phyloP scores from a whole-genome alignment of 495 filamentous ascomycete genomes.

The Annulohypoxylon stygium region DNA sequence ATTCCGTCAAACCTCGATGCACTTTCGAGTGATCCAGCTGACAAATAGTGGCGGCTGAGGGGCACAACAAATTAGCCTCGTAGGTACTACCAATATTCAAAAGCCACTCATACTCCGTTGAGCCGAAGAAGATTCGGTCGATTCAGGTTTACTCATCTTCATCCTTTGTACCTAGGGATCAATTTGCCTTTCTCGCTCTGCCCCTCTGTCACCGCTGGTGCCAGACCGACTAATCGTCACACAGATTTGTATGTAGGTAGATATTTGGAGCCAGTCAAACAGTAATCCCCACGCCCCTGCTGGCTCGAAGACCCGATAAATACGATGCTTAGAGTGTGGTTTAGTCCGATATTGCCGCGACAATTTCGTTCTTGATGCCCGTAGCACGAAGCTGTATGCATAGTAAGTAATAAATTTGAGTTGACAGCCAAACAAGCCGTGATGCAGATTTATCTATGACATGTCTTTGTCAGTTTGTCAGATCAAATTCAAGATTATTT shows the following conservation, averaged over 20 bases:
- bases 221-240: background rate
- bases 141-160: background rate
- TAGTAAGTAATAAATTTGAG: background rate
- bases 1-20: background rate
- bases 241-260: background rate
- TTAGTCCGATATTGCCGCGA: background rate
- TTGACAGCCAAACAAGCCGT: background rate
- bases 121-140: background rate
- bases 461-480: background rate
- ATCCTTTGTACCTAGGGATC: background rate
- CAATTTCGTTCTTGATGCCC: background rate
- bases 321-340: background rate
- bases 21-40: background rate
- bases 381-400: background rate
- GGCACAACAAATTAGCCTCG: background rate
- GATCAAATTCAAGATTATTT: background rate
- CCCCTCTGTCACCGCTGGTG: slow-evolving; percentile 5
- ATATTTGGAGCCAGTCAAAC: slow-evolving; percentile 3
- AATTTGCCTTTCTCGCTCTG: background rate
- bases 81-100: too few relatives aligned
- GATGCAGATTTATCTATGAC: background rate
- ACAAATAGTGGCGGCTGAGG: too few relatives aligned
- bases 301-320: background rate
- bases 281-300: slow-evolving; percentile 1
- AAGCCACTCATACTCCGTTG: background rate